phyloP scores from a whole-genome alignment of 2,329 filamentous ascomycete genomes.

The Colletotrichum camelliae region DNA sequence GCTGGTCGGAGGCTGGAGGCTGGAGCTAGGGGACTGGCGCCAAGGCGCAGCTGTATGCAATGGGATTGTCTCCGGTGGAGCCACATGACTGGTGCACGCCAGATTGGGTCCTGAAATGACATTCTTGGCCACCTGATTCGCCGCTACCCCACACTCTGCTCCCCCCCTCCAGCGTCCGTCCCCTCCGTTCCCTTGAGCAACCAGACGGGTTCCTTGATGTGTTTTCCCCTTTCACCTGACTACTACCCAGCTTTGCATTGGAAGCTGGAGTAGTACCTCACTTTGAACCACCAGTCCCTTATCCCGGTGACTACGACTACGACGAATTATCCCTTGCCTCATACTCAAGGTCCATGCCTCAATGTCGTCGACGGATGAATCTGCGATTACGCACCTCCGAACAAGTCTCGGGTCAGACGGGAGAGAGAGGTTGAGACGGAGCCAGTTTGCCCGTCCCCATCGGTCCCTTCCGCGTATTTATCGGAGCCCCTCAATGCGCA shows the following conservation, averaged over 20 bases:
- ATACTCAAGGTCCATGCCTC: background rate
- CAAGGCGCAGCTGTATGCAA: constrained; percentile 9
- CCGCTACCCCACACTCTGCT: constrained; percentile 24
- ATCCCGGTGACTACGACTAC: background rate
- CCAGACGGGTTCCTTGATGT: background rate
- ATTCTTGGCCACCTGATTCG: constrained; percentile 21
- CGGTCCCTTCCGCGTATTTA: background rate
- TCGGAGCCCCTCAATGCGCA: background rate
- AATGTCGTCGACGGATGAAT: background rate
- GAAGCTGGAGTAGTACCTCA: background rate
- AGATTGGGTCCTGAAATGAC: constrained; percentile 13
- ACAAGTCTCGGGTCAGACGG: background rate
- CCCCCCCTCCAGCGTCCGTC: background rate
- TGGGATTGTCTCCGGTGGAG: constrained; percentile 4
- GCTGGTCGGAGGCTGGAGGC: background rate
- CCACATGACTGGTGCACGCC: constrained; percentile 22
- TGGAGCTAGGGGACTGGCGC: constrained; percentile 1
- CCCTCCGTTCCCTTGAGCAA: background rate
- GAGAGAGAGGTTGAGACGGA: background rate
- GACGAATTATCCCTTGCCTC: background rate
- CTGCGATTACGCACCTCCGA: background rate
- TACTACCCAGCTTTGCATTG: background rate
- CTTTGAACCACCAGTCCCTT: background rate
- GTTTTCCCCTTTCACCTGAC: background rate
- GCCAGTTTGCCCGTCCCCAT: background rate